phyloP scores from a whole-genome alignment of 352 stramenopile genomes.

The Blastocystis sp. region DNA sequence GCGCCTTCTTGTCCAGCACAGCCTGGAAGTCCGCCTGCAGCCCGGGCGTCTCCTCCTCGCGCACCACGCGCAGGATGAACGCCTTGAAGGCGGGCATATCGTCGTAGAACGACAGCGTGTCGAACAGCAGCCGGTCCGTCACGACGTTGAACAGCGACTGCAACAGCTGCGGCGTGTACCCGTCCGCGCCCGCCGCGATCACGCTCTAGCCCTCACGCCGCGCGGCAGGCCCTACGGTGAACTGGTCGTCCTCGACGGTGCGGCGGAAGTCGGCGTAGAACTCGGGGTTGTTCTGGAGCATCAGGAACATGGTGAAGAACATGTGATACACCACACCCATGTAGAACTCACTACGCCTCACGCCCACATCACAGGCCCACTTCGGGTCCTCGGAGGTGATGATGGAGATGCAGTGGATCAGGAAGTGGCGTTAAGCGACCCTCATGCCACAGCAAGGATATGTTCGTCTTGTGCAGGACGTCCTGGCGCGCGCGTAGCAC shows the following conservation, averaged over 20 bases:
- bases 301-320: slow-evolving; percentile 61
- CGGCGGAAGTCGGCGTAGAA: slow-evolving; percentile 62
- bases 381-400: slow-evolving; percentile 38
- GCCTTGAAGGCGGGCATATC: not conserved
- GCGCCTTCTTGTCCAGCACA: not conserved
- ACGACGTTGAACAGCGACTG: slow-evolving; percentile 28
- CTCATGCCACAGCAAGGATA: slow-evolving; percentile 26
- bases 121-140: slow-evolving; percentile 30
- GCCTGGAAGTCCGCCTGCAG: not conserved
- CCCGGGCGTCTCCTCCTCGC: not conserved
- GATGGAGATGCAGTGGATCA: slow-evolving; percentile 64
- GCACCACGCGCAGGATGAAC: not conserved
- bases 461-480: slow-evolving; percentile 50
- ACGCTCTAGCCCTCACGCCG: not conserved
- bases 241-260: slow-evolving; percentile 61
- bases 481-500: slow-evolving; percentile 33
- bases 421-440: slow-evolving; percentile 44
- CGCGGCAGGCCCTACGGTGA: not conserved
- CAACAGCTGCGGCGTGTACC: not conserved
- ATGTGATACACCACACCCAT: slow-evolving; percentile 41
- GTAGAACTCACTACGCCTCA: slow-evolving; percentile 45
- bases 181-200: not conserved
- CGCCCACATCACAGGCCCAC: not conserved
- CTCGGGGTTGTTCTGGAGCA: slow-evolving; percentile 38
- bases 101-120: slow-evolving; percentile 5